Conservation (phyloP, 2,329 filamentous ascomycete genomes). For the Phyllosticta capitalensis region DNA sequence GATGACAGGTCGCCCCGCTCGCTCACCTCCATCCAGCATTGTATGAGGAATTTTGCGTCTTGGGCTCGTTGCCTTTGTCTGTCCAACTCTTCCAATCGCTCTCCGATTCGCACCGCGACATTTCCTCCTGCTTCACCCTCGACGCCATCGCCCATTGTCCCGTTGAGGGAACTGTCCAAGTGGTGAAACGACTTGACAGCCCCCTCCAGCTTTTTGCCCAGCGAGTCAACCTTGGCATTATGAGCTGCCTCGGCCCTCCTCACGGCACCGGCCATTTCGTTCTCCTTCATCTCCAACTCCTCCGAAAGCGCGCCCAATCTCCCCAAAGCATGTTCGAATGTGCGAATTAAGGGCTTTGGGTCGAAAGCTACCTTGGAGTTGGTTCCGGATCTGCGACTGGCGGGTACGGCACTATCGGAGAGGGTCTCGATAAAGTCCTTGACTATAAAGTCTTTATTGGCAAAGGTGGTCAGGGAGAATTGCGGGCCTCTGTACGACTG, state of each 20-base stretch:
- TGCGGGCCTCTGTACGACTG: constrained; percentile 55
- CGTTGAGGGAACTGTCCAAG: constrained; percentile 73
- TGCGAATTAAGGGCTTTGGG: constrained; percentile 90
- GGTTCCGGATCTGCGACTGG: constrained; percentile 63
- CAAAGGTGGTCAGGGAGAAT: constrained; percentile 74
- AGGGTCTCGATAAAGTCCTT: constrained; percentile 94
- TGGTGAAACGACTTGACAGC: constrained; percentile 88
- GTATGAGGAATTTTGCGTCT: constrained; percentile 89
- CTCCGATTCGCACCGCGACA: constrained; percentile 88
- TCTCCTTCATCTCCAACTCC: constrained; percentile 82
- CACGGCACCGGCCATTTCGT: constrained; percentile 81
- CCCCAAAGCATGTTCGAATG: constrained; percentile 70
- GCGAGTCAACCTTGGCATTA: constrained; percentile 77
- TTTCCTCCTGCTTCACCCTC: constrained; percentile 60
- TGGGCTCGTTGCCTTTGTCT: constrained; percentile 80
- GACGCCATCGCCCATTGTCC: constrained; percentile 43
- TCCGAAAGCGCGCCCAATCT: constrained; percentile 64
- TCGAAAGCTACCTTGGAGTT: constrained; percentile 56
- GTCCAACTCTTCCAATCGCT: constrained; percentile 87
- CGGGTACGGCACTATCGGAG: constrained; percentile 73
- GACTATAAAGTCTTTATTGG: constrained; percentile 76
- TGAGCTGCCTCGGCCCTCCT: constrained; percentile 87
- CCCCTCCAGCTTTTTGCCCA: constrained; percentile 82
- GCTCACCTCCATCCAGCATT: constrained; percentile 94
- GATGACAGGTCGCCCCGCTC: constrained; percentile 77